These are phyloP conservation scores for Xylaria sp. DNA, from an alignment of 2,329 filamentous ascomycete genomes.

Conservation along the genomic window DNA sequence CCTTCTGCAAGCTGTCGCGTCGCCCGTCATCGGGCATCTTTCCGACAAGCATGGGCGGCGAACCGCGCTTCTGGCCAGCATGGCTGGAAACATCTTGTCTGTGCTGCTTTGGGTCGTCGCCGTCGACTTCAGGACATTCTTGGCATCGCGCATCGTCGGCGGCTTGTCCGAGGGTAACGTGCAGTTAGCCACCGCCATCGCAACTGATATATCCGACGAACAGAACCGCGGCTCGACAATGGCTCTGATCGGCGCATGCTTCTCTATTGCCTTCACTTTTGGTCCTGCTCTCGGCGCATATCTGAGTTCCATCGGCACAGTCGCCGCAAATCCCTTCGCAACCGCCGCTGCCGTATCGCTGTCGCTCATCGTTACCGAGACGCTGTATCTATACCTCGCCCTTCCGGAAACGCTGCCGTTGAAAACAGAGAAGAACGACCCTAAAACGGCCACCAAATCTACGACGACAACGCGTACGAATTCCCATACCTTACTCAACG, in stretches of 20 bases:
- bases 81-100: constrained; percentile 91
- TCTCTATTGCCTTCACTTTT: constrained; percentile 96
- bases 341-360: constrained; percentile 90
- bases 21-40: constrained; percentile 87
- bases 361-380: constrained; percentile 85
- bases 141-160: constrained; percentile 91
- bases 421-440: constrained; percentile 52
- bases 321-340: constrained; percentile 92
- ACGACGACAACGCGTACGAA: constrained; percentile 72
- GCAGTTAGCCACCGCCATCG: constrained; percentile 94
- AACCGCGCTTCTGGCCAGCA: constrained; percentile 86
- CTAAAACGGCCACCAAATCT: constrained; percentile 42
- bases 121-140: constrained; percentile 93
- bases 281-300: constrained; percentile 92
- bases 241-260: constrained; percentile 95
- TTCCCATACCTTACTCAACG: constrained; percentile 82
- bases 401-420: constrained; percentile 88
- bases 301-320: constrained; percentile 78
- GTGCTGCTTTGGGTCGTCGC: constrained; percentile 95
- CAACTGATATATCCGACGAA: constrained; percentile 93
- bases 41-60: constrained; percentile 90
- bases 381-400: constrained; percentile 82
- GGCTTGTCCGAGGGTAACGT: constrained; percentile 97
- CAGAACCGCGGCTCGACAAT: constrained; percentile 87
- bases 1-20: constrained; percentile 89